These are phyloP conservation scores for Ophiostoma australiae DNA, from an alignment of 2,329 filamentous ascomycete genomes.

Conservation along the genomic window DNA sequence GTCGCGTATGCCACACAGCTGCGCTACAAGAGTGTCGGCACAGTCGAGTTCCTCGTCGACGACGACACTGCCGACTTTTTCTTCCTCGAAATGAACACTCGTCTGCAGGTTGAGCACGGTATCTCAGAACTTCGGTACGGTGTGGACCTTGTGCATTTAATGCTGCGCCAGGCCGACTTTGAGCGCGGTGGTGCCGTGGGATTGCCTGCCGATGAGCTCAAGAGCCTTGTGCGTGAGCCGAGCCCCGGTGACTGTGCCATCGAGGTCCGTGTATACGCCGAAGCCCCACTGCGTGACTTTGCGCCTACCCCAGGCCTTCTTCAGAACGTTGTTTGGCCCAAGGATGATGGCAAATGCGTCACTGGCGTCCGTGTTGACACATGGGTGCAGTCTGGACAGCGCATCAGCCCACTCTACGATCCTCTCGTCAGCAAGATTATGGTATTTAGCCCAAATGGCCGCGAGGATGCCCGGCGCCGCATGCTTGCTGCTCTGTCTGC, in stretches of 20 bases:
- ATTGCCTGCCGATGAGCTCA: slow-evolving; percentile 5
- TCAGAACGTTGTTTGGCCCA: slow-evolving; percentile 26
- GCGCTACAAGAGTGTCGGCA: slow-evolving; percentile 22
- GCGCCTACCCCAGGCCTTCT: background rate
- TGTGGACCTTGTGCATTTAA: slow-evolving; percentile 37
- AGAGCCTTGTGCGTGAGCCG: background rate
- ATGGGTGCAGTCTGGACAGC: slow-evolving; percentile 62
- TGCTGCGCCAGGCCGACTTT: slow-evolving; percentile 42
- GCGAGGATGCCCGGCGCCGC: slow-evolving; percentile 75
- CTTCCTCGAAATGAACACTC: slow-evolving; percentile 27
- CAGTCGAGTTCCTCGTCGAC: slow-evolving; percentile 25
- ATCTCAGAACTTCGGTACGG: slow-evolving; percentile 40
- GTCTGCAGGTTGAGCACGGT: slow-evolving; percentile 44
- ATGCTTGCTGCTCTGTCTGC: slow-evolving; percentile 72
- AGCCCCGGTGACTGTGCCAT: slow-evolving; percentile 38
- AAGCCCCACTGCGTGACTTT: background rate
- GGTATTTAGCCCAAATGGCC: slow-evolving; percentile 64
- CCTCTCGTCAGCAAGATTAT: slow-evolving; percentile 69
- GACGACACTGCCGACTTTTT: slow-evolving; percentile 21
- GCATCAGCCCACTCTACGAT: slow-evolving; percentile 16
- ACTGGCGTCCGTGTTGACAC: slow-evolving; percentile 59
- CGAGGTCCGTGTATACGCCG: background rate
- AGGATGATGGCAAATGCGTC: slow-evolving; percentile 57
- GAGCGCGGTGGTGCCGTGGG: slow-evolving; percentile 40
- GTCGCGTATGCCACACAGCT: slow-evolving; percentile 16